Conservation (phyloP, 208 protist species). For the Wallacemonas collosoma region DNA sequence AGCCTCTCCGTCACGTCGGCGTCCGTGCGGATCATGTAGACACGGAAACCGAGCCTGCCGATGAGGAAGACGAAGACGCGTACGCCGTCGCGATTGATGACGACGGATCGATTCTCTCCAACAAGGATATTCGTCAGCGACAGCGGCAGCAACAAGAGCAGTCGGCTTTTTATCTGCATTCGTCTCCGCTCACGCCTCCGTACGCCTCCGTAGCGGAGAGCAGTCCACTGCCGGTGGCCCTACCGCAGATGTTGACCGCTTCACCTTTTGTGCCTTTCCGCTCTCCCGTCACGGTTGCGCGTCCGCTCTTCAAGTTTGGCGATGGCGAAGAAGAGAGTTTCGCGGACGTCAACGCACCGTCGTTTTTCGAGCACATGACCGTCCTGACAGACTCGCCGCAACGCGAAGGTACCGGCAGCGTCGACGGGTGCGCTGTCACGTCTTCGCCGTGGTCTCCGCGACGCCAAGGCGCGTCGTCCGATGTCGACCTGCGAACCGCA, state of each 20-base stretch:
- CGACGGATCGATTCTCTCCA: conserved; percentile 11
- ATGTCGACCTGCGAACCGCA: no score
- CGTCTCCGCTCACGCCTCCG: neutral
- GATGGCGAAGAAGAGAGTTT: conserved; percentile 4
- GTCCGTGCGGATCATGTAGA: neutral
- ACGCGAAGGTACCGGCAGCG: neutral
- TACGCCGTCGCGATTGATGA: conserved; percentile 14
- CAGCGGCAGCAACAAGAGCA: neutral
- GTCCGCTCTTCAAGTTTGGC: conserved; percentile 2
- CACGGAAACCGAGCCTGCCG: neutral
- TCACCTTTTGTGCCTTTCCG: conserved; percentile 11
- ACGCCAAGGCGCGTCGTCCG: no score
- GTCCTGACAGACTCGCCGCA: neutral
- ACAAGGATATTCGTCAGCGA: conserved; percentile 6
- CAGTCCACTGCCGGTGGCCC: no score
- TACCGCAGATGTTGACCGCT: neutral
- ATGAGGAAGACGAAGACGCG: conserved; percentile 11
- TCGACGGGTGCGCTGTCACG: neutral
- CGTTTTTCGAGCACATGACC: neutral
- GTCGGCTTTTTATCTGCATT: neutral
- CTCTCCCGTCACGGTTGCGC: neutral
- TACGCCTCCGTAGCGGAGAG: neutral
- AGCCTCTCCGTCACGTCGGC: neutral
- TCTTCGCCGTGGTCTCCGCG: neutral
- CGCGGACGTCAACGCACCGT: neutral